A percentile compares a stretch with the other conserved stretches of the same genome.
Conservation (phyloP, 2,329 filamentous ascomycete genomes). For the Biscogniauxia mediterranea region DNA sequence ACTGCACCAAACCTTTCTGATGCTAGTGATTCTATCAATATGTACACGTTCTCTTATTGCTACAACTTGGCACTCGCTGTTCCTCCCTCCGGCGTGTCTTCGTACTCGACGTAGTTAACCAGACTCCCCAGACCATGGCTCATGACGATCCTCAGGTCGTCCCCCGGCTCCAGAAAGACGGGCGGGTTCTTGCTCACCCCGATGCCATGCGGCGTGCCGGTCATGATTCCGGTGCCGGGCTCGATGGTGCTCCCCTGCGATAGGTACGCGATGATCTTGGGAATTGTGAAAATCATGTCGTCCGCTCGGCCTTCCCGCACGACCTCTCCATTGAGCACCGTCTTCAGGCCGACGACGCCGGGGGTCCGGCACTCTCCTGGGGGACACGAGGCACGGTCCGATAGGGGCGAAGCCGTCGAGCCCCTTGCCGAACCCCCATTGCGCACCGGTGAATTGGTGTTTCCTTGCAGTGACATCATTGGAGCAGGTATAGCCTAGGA, state of each 20-base stretch:
- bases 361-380: conserved; percentile 3
- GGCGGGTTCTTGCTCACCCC: conserved; percentile 12
- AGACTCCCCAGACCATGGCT: conserved; percentile 2
- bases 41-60: too few species aligned
- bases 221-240: conserved; percentile 29
- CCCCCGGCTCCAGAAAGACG: conserved; percentile 8
- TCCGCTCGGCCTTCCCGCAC: conserved; percentile 22
- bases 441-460: conserved; percentile 44
- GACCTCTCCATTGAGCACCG: conserved; percentile 23
- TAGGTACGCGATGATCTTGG: conserved; percentile 24
- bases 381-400: conserved; percentile 40
- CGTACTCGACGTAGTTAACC: conserved; percentile 1
- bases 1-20: too few species aligned
- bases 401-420: conserved; percentile 49
- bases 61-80: not conserved
- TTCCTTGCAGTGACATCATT: conserved; percentile 49
- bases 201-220: conserved; percentile 24
- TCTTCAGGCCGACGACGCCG: conserved; percentile 10
- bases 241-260: conserved; percentile 27
- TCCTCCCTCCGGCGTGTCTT: not conserved
- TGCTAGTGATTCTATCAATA: too few species aligned
- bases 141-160: conserved; percentile 10
- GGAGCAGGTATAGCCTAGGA: conserved; percentile 45
- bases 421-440: conserved; percentile 48
- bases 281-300: conserved; percentile 32